Evolutionary conservation across 169 alveolate genomes (phyloP), one percentile per base, ranked within the genome.

Genomic region (Neospora caninum): DNA sequence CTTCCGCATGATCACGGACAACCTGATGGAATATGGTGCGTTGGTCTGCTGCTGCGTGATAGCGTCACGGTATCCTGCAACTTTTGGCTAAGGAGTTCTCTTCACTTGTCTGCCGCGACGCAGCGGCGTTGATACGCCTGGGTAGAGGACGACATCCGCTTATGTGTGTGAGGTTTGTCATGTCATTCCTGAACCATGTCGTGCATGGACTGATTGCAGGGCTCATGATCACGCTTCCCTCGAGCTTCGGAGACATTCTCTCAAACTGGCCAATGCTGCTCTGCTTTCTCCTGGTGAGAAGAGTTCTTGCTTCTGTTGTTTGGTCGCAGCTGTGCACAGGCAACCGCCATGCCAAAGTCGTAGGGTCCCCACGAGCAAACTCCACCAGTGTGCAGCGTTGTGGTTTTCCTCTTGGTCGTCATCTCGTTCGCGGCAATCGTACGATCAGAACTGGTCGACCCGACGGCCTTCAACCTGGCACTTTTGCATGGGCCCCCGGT

Each of bases 11-110:
- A 98, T 98, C 25, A 86, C 98, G 41, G 98, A 98, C 88, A 98
- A 98, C 91, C 95, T 98, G 53, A 95, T 97, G 92, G 97, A 97
- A 89, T 98, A 98, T 87, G 99, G 99, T 80, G 58, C 49, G 93
- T 39, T 36, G 31, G 39, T 64, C 78, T 64, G 13, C 36, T 29
- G 69, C 10, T 29, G 25, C 64, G 13, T 29, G n/a, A 29, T 29
- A 27, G 88, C 41, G 6, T 29, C 45, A 78, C 45, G 53, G n/a
- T 43, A 25, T n/a, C 18, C 70, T 16, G 80, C 39, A 41, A 7
- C 29, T 86, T 31, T 54, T 31, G 29, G 80, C 1, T 10, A 82
- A 31, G 25, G 9, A 22, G 10, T 9, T 39, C 38, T 41, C 25
- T 41, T 82, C 64, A 0, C 34, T 0, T 49, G 58, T 49, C 9